phyloP scores from a whole-genome alignment of 768 basidiomycete species.

The Tephrocybe sp. region DNA sequence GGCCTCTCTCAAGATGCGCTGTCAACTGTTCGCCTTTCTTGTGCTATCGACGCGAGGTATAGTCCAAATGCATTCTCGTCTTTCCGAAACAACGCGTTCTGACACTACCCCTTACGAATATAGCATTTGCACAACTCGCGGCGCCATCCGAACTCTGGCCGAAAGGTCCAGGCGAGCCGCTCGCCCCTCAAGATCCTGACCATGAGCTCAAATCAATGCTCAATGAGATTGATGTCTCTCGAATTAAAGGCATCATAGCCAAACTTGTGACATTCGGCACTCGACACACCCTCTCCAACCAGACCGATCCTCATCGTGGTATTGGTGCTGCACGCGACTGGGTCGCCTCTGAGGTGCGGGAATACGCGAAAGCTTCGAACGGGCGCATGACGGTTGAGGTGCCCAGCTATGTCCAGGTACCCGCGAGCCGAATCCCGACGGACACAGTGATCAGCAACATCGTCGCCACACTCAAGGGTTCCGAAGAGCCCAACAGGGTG shows the following conservation, averaged over 20 bases:
- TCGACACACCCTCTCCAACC: conserved; percentile 50
- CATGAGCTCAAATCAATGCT: conserved; percentile 45
- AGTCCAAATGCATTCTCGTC: background rate
- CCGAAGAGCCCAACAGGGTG: conserved; percentile 46
- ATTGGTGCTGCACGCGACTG: conserved; percentile 58
- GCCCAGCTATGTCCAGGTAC: conserved; percentile 44
- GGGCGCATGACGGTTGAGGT: conserved; percentile 45
- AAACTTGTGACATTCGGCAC: conserved; percentile 59
- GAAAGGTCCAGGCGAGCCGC: conserved; percentile 42
- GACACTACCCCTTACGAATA: no score
- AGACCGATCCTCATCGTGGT: conserved; percentile 51
- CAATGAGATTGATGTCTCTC: conserved; percentile 41
- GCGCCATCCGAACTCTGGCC: conserved; percentile 36
- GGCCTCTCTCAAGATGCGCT: background rate
- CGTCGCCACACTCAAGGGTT: conserved; percentile 48
- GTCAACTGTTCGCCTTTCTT: background rate
- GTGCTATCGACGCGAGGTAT: background rate
- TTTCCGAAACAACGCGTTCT: no score
- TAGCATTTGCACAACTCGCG: conserved; percentile 9
- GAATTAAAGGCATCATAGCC: conserved; percentile 45
- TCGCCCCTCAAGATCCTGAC: conserved; percentile 43
- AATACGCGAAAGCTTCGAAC: conserved; percentile 35
- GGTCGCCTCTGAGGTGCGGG: conserved; percentile 47
- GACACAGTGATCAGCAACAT: conserved; percentile 52
- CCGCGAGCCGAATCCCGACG: conserved; percentile 34